Evolutionary conservation across 139 green algal species (phyloP), one percentile per base, ranked within the genome.

Genomic region (Trebouxia sp.): DNA sequence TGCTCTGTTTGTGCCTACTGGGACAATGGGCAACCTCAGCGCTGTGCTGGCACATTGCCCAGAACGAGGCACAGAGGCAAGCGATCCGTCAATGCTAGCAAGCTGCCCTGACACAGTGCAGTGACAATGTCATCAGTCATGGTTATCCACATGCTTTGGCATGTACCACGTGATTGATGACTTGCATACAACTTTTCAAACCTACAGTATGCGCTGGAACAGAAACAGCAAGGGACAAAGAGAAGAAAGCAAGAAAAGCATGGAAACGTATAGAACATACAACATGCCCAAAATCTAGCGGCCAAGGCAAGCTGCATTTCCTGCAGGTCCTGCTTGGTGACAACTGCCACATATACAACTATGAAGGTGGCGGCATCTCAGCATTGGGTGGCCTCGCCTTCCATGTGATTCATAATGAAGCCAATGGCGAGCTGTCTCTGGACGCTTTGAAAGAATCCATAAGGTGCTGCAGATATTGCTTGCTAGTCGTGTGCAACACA

Each of bases 11-110:
- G 90, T 92, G 45, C 86, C 90, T n/a, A 86, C 82, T 0, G 93
- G 93, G 7, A 97, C 91, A 32, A 94, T 94, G 92, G 92, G 86
- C 45, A 97, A 97, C 83, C 78, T 95, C 32, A 90, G 90, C 45
- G 86, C 88, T 35, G 83, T 94, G 51, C 80, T 90, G 56, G 66
- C 85, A 28, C 76, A 82, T 24, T 85, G 82, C 6, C 32, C 51
- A 26, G 67, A 65, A 30, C 51, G 80, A 30, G 80, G 80, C n/a
- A 50, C 69, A 22, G 80, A 83, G 79, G 79, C 66, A 53, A 35
- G 32, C 32, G 3, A 51, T 24, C 15, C 66, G 22, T 17, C 11
- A 45, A 43, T 26, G 47, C n/a, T n/a, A n/a, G n/a, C n/a, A n/a
- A n/a, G n/a, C n/a, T n/a, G n/a, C n/a, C n/a, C n/a, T n/a, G n/a